A percentile compares a stretch with the other conserved stretches of the same genome.
Evolutionary conservation across 768 basidiomycete genomes (phyloP).

Genomic region (Termitomyces sp.): DNA sequence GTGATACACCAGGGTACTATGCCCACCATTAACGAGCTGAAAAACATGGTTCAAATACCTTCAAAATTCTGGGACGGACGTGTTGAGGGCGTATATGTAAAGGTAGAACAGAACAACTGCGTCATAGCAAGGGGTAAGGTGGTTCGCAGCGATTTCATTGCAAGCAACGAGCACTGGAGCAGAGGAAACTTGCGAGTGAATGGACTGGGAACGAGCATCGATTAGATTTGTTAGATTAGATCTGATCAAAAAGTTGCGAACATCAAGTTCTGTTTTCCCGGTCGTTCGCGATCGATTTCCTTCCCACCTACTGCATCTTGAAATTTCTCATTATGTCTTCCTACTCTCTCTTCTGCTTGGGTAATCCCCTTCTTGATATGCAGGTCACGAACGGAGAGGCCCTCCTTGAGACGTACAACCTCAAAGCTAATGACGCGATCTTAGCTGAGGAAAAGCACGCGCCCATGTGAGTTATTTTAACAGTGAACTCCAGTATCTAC

Average conservation of each 20-base stretch:
- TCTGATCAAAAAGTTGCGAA: constrained; percentile 4
- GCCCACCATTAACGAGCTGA: constrained; percentile 36
- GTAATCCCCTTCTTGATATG: constrained; percentile 96
- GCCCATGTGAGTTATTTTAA: constrained; percentile 63
- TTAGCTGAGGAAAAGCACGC: constrained; percentile 87
- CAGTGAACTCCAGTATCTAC: background rate
- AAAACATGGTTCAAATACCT: constrained; percentile 39
- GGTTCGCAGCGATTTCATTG: constrained; percentile 57
- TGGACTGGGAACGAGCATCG: constrained; percentile 19
- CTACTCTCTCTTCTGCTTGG: constrained; percentile 76
- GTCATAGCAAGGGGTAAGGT: constrained; percentile 50
- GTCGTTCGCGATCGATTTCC: constrained; percentile 3
- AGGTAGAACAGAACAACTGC: constrained; percentile 38
- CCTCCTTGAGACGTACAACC: constrained; percentile 82
- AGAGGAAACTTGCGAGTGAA: constrained; percentile 37
- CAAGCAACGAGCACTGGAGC: constrained; percentile 62
- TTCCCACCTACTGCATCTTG: background rate
- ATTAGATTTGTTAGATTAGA: constrained; percentile 24
- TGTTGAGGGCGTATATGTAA: constrained; percentile 57
- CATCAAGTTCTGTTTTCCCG: background rate
- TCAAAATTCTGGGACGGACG: constrained; percentile 46
- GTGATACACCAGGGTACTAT: constrained; percentile 38
- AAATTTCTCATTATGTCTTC: constrained; percentile 40
- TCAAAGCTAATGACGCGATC: constrained; percentile 95
- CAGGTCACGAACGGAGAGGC: constrained; percentile 85